phyloP scores from a whole-genome alignment of 495 filamentous ascomycete species.

The Hyaloscypha finlandica region DNA sequence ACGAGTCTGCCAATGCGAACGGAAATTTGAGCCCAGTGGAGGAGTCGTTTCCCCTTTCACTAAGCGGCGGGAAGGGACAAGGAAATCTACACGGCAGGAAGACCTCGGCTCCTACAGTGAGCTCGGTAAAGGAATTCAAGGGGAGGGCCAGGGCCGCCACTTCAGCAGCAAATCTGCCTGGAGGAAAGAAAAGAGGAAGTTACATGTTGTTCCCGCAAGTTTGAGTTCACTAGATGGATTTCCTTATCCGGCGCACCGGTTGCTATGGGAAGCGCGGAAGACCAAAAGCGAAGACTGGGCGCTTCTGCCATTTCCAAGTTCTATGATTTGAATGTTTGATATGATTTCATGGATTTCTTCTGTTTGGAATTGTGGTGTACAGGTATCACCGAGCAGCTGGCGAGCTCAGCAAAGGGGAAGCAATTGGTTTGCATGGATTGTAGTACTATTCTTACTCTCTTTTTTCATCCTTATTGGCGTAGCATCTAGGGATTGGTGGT shows the following conservation, averaged over 20 bases:
- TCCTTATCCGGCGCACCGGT: conserved; percentile 9
- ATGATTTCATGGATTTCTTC: conserved; percentile 23
- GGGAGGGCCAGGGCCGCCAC: conserved; percentile 20
- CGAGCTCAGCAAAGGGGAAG: conserved; percentile 8
- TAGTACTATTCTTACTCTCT: conserved; percentile 27
- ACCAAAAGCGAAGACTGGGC: background rate
- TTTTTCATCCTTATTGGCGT: conserved; percentile 7
- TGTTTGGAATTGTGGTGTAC: conserved; percentile 1
- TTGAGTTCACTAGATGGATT: conserved; percentile 12
- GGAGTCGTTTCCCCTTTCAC: conserved; percentile 17
- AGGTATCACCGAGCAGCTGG: conserved; percentile 5
- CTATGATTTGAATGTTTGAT: conserved; percentile 15
- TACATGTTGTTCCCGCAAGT: conserved; percentile 34
- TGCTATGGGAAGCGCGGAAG: background rate
- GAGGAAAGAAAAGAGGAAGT: conserved; percentile 28
- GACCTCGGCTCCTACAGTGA: conserved; percentile 27
- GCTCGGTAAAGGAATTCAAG: conserved; percentile 23
- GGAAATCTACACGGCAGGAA: conserved; percentile 27
- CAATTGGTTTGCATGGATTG: background rate
- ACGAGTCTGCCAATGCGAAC: background rate
- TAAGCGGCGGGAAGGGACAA: background rate
- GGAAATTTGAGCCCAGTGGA: conserved; percentile 23
- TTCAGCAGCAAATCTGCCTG: conserved; percentile 8
- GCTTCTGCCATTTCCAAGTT: background rate
- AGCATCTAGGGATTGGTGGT: conserved; percentile 10